A percentile compares a stretch with the other conserved stretches of the same genome.
Evolutionary conservation across 2,329 filamentous ascomycete species (phyloP).

Genomic region (Pseudohalonectria lignicola): DNA sequence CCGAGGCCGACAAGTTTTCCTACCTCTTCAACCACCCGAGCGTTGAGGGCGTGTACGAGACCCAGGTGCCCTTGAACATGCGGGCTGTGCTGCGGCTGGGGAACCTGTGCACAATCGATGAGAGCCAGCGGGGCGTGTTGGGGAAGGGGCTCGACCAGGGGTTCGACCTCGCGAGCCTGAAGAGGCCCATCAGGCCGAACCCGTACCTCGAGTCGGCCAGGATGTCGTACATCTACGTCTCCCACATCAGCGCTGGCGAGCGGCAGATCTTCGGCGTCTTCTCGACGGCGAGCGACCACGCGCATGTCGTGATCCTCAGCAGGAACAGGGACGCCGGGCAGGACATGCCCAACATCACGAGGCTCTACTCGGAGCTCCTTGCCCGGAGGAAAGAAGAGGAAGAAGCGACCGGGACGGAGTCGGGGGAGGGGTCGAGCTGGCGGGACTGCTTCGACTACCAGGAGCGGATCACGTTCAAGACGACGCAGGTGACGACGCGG

Average conservation of each 20-base stretch:
- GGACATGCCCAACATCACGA: slow-evolving; percentile 81
- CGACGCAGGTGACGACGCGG: slow-evolving; percentile 76
- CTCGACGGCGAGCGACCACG: slow-evolving; percentile 69
- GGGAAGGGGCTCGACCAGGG: slow-evolving; percentile 89
- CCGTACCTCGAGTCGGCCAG: slow-evolving; percentile 66
- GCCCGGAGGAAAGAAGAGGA: slow-evolving; percentile 54
- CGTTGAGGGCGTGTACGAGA: slow-evolving; percentile 96
- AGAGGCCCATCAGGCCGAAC: slow-evolving; percentile 49
- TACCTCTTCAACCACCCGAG: slow-evolving; percentile 83
- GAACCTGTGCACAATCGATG: slow-evolving; percentile 87
- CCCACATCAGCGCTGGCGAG: slow-evolving; percentile 84
- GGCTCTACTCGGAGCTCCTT: slow-evolving; percentile 73
- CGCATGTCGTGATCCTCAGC: slow-evolving; percentile 81
- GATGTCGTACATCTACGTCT: slow-evolving; percentile 81
- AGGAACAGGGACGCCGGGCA: slow-evolving; percentile 66
- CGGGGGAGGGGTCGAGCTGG: slow-evolving; percentile 59
- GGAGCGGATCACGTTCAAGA: slow-evolving; percentile 74
- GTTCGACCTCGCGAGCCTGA: slow-evolving; percentile 73
- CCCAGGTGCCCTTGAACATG: slow-evolving; percentile 76
- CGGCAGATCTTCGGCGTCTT: slow-evolving; percentile 90
- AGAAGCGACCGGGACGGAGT: slow-evolving; percentile 50
- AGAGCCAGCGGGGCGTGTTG: slow-evolving; percentile 78
- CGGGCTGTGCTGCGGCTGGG: slow-evolving; percentile 83
- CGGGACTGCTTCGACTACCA: slow-evolving; percentile 81
- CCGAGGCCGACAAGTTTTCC: slow-evolving; percentile 72